These are phyloP conservation scores for Entomortierella lignicola DNA, from an alignment of 192 early-diverging fungal genomes.

Conservation along the genomic window DNA sequence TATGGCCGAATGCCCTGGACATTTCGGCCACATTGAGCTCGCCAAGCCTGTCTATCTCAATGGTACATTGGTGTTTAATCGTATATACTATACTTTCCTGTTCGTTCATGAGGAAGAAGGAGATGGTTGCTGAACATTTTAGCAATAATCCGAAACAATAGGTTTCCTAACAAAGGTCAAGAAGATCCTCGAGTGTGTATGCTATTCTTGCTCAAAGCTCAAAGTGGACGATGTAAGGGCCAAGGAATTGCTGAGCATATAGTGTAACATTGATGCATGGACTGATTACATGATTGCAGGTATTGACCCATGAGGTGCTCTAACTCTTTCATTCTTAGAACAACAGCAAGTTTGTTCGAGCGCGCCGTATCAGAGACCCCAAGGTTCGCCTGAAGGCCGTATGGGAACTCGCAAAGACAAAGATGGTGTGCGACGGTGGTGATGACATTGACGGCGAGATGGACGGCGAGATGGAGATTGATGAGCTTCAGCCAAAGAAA, in stretches of 20 bases:
- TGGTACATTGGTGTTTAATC: conserved; percentile 60
- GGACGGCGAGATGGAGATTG: conserved; percentile 56
- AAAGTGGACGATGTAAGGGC: conserved; percentile 82
- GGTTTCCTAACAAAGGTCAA: conserved; percentile 95
- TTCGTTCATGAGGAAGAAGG: not conserved
- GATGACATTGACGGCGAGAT: conserved; percentile 72
- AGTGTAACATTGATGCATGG: no score
- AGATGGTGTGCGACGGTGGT: conserved; percentile 83
- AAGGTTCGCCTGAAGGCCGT: conserved; percentile 82
- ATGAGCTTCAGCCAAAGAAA: conserved; percentile 61
- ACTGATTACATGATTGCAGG: no score
- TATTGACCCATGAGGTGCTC: not conserved
- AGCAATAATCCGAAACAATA: conserved; percentile 34
- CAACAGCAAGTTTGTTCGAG: conserved; percentile 73
- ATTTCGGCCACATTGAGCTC: conserved; percentile 98
- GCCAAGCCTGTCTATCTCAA: conserved; percentile 96
- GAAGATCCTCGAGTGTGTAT: conserved; percentile 97
- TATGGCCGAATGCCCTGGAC: conserved; percentile 96
- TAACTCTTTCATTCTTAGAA: conserved; percentile 48
- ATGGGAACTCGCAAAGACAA: conserved; percentile 88
- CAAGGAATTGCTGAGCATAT: conserved; percentile 2
- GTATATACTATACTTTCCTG: not conserved
- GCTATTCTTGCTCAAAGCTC: conserved; percentile 93
- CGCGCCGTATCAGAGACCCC: conserved; percentile 74
- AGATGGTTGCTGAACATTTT: not conserved